Evolutionary conservation across 257 asterid genomes (phyloP), one percentile per base, ranked within the genome.

Genomic region (Mentha longifolia): DNA sequence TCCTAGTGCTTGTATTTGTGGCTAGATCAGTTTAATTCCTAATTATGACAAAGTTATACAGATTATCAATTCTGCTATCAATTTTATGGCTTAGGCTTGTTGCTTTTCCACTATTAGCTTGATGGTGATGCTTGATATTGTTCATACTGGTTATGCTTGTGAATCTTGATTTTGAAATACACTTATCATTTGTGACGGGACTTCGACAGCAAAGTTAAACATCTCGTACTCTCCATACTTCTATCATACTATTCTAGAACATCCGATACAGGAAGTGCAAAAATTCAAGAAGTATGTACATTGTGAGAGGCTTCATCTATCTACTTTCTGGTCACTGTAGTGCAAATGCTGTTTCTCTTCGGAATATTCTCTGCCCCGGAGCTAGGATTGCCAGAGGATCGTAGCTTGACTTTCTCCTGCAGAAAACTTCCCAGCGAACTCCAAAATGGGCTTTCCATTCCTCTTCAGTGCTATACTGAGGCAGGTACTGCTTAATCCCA

Each of bases 401-500:
- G 52, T 95, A 92, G 64, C 75, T 73, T 70, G 78, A 69, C 78
- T 95, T 95, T 80, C 95, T 88, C 77, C 72, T 61, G 28, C 66
- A 69, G 77, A 92, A 95, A 50, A 57, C 82, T 71, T 89, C 91
- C 99, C 99, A 95, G 17, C 76, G 76, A 33, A 71, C 30, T 19
- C 98, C 99, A 50, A 92, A 95, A 76, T 95, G 99, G 62, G 82
- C 72, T 82, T 77, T 88, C 99, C 99, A 95, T 58, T 92, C 97
- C 76, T 88, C 92, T 72, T 66, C 80, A 67, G 87, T 83, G 42
- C 39, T 83, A 62, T 89, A 86, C 49, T 88, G 94, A 41, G 99
- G 98, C 81, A 95, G 80, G 64, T 95, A 95, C 82, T 82, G 97
- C 71, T 88, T 95, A 67, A 87, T 81, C 6, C 96, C 97, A 39